These are phyloP conservation scores for Triticum aestivum DNA, from an alignment of 176 grass and related monocot genomes.

Conservation along the genomic window DNA sequence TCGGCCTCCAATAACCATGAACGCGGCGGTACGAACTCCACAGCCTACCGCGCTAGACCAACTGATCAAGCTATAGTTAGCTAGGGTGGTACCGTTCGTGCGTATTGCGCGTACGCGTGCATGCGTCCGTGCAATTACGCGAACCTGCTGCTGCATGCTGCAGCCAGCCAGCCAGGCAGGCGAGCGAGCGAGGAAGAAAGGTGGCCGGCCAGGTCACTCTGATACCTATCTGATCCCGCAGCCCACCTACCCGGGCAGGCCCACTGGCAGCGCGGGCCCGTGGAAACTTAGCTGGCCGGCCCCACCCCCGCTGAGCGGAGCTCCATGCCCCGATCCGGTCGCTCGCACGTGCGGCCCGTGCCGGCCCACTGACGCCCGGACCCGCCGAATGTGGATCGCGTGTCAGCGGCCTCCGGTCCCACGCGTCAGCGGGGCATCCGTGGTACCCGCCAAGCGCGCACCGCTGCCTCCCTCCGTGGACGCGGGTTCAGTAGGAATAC, in stretches of 20 bases:
- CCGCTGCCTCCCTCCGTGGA: not conserved
- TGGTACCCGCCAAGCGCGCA: not conserved
- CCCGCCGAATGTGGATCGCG: fast-evolving
- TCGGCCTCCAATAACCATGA: not conserved
- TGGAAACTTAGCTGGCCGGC: not conserved
- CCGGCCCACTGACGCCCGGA: not conserved
- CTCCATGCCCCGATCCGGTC: not conserved
- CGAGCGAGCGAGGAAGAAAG: not conserved
- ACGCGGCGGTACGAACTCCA: not conserved
- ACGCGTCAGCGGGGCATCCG: not conserved
- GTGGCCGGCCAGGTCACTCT: not conserved
- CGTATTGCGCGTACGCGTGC: not conserved
- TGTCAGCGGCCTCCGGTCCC: not conserved
- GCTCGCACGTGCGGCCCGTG: conserved; percentile 14
- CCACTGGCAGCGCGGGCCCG: not conserved
- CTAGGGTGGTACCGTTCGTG: not conserved
- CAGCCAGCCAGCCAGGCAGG: too few relatives aligned
- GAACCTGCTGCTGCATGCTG: too few relatives aligned
- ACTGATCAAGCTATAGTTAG: too few relatives aligned
- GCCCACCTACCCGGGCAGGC: not conserved
- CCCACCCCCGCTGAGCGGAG: not conserved
- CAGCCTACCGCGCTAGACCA: not conserved
- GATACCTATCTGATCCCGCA: too few relatives aligned
- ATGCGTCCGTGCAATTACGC: not conserved
- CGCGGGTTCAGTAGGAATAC: not conserved